phyloP scores from a whole-genome alignment of 768 basidiomycete species.

The Serendipita vermifera region DNA sequence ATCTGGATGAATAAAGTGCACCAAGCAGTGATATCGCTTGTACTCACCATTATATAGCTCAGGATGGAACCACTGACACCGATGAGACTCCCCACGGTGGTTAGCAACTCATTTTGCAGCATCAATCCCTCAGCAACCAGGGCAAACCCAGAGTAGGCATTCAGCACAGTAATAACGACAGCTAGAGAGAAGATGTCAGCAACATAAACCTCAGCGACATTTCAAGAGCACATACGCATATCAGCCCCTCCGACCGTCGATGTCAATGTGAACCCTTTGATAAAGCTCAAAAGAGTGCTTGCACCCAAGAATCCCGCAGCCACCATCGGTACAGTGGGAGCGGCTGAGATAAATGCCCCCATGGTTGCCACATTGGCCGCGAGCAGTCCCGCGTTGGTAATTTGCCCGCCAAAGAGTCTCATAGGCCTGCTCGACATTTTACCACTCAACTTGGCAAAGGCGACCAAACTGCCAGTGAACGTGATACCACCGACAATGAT shows the following conservation, averaged over 20 bases:
- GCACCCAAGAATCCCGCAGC: slow-evolving; percentile 68
- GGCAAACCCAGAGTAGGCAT: slow-evolving; percentile 84
- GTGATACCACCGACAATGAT: slow-evolving; percentile 80
- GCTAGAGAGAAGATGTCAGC: slow-evolving; percentile 31
- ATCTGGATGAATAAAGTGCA: slow-evolving; percentile 5
- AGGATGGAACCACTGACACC: slow-evolving; percentile 85
- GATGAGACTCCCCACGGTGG: slow-evolving; percentile 74
- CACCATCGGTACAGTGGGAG: slow-evolving; percentile 54
- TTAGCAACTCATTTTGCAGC: slow-evolving; percentile 74
- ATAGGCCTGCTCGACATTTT: slow-evolving; percentile 66
- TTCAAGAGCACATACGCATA: slow-evolving; percentile 52
- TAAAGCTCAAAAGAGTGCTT: slow-evolving; percentile 65
- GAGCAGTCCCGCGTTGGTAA: slow-evolving; percentile 60
- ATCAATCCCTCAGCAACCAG: slow-evolving; percentile 88
- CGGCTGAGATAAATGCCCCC: slow-evolving; percentile 61
- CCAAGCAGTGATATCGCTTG: background rate
- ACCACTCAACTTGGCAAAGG: slow-evolving; percentile 77
- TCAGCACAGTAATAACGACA: slow-evolving; percentile 81
- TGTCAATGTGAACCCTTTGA: slow-evolving; percentile 77
- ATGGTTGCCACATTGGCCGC: slow-evolving; percentile 59
- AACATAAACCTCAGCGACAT: background rate
- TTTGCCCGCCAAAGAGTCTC: slow-evolving; percentile 59
- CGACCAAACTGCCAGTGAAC: slow-evolving; percentile 81
- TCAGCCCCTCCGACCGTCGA: slow-evolving; percentile 89
- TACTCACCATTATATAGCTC: slow-evolving; percentile 78